These are phyloP conservation scores for Acanthamoeba pearcei DNA, from an alignment of 208 protist species.

Conservation along the genomic window DNA sequence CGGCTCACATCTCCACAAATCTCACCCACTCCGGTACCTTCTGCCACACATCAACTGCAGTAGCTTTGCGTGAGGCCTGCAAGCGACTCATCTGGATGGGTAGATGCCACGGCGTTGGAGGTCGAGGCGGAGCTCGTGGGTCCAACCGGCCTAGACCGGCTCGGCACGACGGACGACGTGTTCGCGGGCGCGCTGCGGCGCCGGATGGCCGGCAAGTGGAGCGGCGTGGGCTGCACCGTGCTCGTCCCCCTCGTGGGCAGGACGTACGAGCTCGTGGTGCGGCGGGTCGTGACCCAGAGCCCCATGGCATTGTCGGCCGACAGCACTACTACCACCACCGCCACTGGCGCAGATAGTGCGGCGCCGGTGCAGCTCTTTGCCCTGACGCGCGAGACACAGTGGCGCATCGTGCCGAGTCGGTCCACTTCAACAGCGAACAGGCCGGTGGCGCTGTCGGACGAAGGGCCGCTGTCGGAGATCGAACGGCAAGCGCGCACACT, in stretches of 20 bases:
- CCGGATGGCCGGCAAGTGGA: constrained; percentile 38
- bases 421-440: neutral
- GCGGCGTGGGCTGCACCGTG: constrained; percentile 5
- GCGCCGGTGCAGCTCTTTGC: neutral
- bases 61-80: too few species aligned
- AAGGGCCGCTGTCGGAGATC: neutral
- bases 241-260: constrained; percentile 9
- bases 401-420: constrained; percentile 13
- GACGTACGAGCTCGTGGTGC: neutral
- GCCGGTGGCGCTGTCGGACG: neutral
- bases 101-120: neutral
- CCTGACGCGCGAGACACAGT: constrained; percentile 19
- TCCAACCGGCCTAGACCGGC: neutral
- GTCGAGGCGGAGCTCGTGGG: constrained; percentile 7
- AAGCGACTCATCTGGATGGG: neutral
- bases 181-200: neutral
- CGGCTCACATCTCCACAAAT: neutral
- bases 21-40: neutral
- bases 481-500: neutral
- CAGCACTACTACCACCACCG: neutral
- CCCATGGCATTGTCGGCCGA: neutral
- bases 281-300: neutral
- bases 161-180: neutral
- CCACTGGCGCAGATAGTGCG: neutral
- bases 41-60: neutral